phyloP scores from a whole-genome alignment of 2,329 filamentous ascomycete genomes.

The Magnaporthiopsis rhizophila region DNA sequence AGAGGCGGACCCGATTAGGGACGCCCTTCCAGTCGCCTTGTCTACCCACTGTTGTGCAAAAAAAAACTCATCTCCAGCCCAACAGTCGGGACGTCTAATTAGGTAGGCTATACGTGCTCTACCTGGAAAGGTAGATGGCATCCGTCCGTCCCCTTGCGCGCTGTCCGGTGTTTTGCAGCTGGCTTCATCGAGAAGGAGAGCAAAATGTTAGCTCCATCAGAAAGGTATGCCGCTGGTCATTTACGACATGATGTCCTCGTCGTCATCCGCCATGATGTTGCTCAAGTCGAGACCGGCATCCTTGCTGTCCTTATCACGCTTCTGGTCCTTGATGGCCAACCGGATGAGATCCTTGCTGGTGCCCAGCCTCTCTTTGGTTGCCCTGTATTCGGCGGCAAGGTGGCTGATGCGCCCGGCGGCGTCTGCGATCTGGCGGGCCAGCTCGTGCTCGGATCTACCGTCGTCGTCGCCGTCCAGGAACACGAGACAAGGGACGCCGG shows the following conservation, averaged over 20 bases:
- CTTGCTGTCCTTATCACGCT: conserved; percentile 34
- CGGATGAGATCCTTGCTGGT: conserved; percentile 50
- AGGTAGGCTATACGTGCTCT: no score
- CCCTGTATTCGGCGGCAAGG: conserved; percentile 39
- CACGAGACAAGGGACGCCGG: conserved; percentile 35
- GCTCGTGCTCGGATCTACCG: conserved; percentile 39
- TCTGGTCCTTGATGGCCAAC: conserved; percentile 36
- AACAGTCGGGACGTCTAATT: no score
- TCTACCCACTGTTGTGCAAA: no score
- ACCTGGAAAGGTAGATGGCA: no score
- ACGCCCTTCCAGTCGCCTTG: no score
- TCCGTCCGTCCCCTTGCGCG: no score
- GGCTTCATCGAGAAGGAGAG: neutral
- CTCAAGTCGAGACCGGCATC: conserved; percentile 29
- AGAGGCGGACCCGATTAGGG: neutral
- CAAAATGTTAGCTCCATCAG: neutral
- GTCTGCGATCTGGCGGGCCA: conserved; percentile 36
- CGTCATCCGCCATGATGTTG: conserved; percentile 33
- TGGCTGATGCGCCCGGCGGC: conserved; percentile 33
- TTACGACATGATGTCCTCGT: conserved; percentile 55
- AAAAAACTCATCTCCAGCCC: no score
- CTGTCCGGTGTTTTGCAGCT: no score
- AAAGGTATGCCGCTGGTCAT: conserved; percentile 12
- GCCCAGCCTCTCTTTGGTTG: conserved; percentile 45
- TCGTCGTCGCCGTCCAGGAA: conserved; percentile 37